phyloP scores from a whole-genome alignment of 1,284 basidiomycete species.

The Exsudoporus floridanus region DNA sequence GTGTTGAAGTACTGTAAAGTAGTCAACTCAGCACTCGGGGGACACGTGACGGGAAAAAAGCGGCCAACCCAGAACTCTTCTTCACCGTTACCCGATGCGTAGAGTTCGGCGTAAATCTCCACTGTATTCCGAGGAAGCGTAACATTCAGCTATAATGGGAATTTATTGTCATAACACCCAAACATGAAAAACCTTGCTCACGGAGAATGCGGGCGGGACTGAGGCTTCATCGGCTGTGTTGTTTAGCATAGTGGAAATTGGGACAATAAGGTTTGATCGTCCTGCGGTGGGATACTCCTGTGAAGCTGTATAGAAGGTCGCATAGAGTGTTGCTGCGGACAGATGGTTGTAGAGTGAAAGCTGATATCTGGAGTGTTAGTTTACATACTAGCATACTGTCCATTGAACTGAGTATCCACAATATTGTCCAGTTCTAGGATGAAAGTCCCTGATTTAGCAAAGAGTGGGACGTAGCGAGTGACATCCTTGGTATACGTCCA shows the following conservation, averaged over 20 bases:
- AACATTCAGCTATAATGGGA: constrained; percentile 52
- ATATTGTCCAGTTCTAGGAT: constrained; percentile 74
- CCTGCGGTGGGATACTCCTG: constrained; percentile 53
- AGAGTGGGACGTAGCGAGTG: constrained; percentile 69
- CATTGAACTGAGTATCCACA: constrained; percentile 54
- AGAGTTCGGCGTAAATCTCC: constrained; percentile 67
- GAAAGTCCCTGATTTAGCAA: constrained; percentile 62
- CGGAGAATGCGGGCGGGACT: constrained; percentile 71
- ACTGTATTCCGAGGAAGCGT: constrained; percentile 69
- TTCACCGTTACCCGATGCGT: constrained; percentile 68
- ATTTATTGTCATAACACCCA: background rate
- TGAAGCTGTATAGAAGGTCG: constrained; percentile 69
- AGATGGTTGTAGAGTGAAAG: background rate
- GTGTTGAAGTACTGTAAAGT: constrained; percentile 66
- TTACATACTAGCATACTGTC: constrained; percentile 64
- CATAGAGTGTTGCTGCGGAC: constrained; percentile 57
- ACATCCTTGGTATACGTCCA: constrained; percentile 81
- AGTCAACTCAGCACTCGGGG: background rate
- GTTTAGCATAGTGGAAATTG: constrained; percentile 63
- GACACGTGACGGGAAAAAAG: constrained; percentile 4
- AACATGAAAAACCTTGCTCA: constrained; percentile 34
- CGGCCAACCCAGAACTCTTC: constrained; percentile 75
- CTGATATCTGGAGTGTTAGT: constrained; percentile 1
- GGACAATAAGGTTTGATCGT: constrained; percentile 64
- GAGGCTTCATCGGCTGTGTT: constrained; percentile 66